A percentile compares a stretch with the other conserved stretches of the same genome.
Conservation (phyloP, 176 grass and related monocot genomes). For the Avena atlantica region DNA sequence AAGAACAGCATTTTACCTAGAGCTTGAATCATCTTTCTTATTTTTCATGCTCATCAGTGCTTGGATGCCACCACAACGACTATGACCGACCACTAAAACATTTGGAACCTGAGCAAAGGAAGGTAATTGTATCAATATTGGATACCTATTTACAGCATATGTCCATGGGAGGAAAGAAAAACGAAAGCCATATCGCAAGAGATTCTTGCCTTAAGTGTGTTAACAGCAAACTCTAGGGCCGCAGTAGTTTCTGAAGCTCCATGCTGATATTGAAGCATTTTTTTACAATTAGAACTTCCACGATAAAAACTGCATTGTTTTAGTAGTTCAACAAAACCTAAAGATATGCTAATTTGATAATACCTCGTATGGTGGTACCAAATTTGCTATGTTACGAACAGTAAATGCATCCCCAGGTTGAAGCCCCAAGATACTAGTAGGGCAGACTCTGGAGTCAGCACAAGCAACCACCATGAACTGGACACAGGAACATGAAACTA, state of each 20-base stretch:
- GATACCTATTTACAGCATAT: neutral
- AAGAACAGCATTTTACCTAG: constrained; percentile 57
- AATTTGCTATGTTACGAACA: constrained; percentile 92
- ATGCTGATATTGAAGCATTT: constrained; percentile 57
- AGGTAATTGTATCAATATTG: constrained; percentile 19
- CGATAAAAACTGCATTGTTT: constrained; percentile 2
- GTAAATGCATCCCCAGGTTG: constrained; percentile 94
- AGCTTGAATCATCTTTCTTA: constrained; percentile 64
- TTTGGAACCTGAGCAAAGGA: constrained; percentile 72
- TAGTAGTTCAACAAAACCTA: constrained; percentile 13
- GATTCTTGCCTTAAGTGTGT: constrained; percentile 61
- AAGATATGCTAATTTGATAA: constrained; percentile 8
- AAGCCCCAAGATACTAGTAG: constrained; percentile 80
- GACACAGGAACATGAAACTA: constrained; percentile 48
- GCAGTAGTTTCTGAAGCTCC: constrained; percentile 88
- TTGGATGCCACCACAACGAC: constrained; percentile 91
- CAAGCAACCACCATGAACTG: constrained; percentile 98
- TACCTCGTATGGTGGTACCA: constrained; percentile 90
- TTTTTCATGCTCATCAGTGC: constrained; percentile 91
- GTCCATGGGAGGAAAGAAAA: neutral
- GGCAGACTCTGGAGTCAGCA: constrained; percentile 91
- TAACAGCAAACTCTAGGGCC: constrained; percentile 88
- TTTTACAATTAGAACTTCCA: constrained; percentile 32
- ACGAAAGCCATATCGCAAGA: constrained; percentile 14
- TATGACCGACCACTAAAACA: constrained; percentile 90